These are phyloP conservation scores for Rhizophlyctis rosea DNA, from an alignment of 192 early-diverging fungal species.

Conservation along the genomic window DNA sequence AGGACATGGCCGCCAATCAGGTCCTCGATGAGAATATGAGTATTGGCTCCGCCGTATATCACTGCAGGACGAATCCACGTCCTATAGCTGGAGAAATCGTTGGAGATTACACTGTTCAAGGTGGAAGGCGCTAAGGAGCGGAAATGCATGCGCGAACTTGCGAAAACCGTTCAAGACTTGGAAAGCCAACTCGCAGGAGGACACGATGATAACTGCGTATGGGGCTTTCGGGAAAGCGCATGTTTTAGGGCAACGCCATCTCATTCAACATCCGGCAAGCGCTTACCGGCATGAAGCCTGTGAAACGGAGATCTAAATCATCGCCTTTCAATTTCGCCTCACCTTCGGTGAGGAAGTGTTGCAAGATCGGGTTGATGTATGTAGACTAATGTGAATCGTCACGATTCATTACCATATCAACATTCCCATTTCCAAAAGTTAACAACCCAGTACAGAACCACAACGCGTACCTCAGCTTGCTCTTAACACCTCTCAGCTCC, in stretches of 20 bases:
- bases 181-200: conserved; percentile 87
- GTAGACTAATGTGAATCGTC: too few species aligned
- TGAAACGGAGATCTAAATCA: not conserved
- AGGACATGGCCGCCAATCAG: conserved; percentile 87
- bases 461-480: too few species aligned
- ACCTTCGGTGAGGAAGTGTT: conserved; percentile 19
- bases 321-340: conserved; percentile 13
- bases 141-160: conserved; percentile 78
- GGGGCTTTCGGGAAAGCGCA: too few species aligned
- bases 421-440: too few species aligned
- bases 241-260: too few species aligned
- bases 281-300: not conserved
- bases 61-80: conserved; percentile 92
- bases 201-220: conserved; percentile 84
- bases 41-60: conserved; percentile 77
- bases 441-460: too few species aligned
- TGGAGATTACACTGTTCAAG: too few species aligned
- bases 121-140: too few species aligned
- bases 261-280: too few species aligned
- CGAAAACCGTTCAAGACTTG: conserved; percentile 88
- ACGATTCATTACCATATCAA: too few species aligned
- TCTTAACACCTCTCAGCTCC: too few species aligned
- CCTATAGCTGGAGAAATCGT: conserved; percentile 53
- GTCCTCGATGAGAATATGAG: conserved; percentile 85
- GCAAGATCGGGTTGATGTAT: conserved; percentile 49